These are phyloP conservation scores for Schoenoplectus triqueter DNA, from an alignment of 202 grass and related monocot species.

Conservation along the genomic window DNA sequence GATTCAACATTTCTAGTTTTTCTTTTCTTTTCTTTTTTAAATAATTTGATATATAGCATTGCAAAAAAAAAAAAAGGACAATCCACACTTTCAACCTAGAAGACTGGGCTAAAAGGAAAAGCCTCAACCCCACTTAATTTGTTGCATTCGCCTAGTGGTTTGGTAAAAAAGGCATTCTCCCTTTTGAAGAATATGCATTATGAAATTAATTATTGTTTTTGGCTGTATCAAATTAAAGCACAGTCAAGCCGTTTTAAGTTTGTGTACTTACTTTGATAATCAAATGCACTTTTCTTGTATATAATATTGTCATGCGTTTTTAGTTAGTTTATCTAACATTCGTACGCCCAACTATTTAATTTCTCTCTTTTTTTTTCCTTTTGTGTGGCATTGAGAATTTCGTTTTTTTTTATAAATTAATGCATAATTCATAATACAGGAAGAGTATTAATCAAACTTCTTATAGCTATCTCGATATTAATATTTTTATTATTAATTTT, in stretches of 20 bases:
- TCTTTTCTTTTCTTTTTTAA: background rate
- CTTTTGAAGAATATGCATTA: conserved; percentile 30
- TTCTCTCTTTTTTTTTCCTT: background rate
- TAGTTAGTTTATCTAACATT: background rate
- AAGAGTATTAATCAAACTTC: too few species aligned
- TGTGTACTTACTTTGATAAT: background rate
- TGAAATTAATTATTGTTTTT: conserved; percentile 8
- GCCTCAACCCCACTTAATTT: background rate
- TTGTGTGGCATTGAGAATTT: background rate
- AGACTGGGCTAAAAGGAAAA: conserved; percentile 36
- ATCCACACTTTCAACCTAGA: conserved; percentile 26
- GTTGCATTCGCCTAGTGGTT: conserved; percentile 25
- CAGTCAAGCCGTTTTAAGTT: background rate
- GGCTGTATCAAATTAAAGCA: background rate
- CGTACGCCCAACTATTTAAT: background rate
- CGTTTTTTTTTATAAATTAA: too few species aligned
- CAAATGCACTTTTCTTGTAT: background rate
- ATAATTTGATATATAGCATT: background rate
- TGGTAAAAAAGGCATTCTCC: conserved; percentile 21
- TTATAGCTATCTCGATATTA: too few species aligned
- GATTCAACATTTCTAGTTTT: background rate
- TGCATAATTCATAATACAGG: too few species aligned
- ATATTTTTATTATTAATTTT: too few species aligned
- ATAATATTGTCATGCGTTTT: background rate
- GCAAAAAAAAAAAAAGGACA: conserved; percentile 11